phyloP scores from a whole-genome alignment of 2,329 filamentous ascomycete species.

The Colletotrichum tabaci region DNA sequence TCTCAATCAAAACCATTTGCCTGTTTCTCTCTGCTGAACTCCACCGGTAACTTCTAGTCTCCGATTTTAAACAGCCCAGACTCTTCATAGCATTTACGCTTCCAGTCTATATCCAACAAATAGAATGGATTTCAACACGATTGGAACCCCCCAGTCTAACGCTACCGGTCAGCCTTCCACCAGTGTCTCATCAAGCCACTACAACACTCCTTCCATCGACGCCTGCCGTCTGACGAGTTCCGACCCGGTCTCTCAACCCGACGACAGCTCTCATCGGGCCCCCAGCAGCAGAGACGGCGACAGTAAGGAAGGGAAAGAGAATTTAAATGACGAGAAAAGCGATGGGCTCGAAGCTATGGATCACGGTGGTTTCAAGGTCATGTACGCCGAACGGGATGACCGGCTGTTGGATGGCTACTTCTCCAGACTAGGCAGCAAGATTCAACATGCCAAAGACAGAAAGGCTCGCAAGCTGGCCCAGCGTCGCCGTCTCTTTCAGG shows the following conservation, averaged over 20 bases:
- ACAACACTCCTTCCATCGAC: not conserved
- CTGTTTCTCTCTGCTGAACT: no score
- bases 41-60: not conserved
- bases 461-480: not conserved
- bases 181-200: not conserved
- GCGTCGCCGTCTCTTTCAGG: not conserved
- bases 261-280: no score
- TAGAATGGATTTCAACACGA: not conserved
- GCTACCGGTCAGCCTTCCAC: not conserved
- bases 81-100: no score
- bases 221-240: not conserved
- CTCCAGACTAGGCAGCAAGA: not conserved
- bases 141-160: no score
- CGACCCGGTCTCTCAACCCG: not conserved
- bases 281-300: not conserved
- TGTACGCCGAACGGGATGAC: not conserved
- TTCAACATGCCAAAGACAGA: not conserved
- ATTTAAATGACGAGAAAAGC: not conserved
- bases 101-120: no score
- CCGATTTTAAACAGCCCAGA: accelerated
- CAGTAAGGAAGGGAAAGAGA: not conserved
- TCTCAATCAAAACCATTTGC: no score
- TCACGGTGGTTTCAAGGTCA: not conserved
- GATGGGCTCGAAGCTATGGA: not conserved
- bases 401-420: not conserved